A percentile compares a stretch with the other conserved stretches of the same genome.
phyloP scores from a whole-genome alignment of 306 rosid species.

The Dalbergia oliveri region DNA sequence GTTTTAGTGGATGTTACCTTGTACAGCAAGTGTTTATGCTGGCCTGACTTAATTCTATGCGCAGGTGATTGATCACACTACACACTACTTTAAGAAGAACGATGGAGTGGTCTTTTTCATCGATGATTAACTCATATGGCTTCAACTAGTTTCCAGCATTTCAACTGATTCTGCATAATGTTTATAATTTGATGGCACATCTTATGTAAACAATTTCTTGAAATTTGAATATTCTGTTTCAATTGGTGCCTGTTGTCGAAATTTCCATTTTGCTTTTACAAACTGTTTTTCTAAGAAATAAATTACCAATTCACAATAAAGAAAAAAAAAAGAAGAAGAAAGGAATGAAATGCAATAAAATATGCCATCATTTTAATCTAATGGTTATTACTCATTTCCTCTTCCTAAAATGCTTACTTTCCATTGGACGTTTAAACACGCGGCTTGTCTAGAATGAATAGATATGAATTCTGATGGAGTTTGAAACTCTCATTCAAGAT shows the following conservation, averaged over 20 bases:
- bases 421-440: neutral
- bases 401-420: too few species aligned
- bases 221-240: neutral
- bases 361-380: neutral
- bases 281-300: neutral
- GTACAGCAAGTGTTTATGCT: neutral
- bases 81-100: constrained; percentile 59
- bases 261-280: neutral
- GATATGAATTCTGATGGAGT: neutral
- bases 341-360: neutral
- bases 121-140: constrained; percentile 53
- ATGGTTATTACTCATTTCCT: neutral
- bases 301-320: neutral
- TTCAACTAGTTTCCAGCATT: constrained; percentile 25
- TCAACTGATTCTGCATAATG: constrained; percentile 10
- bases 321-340: too few species aligned
- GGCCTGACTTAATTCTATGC: neutral
- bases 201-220: constrained; percentile 7
- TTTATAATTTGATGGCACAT: neutral
- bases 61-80: constrained; percentile 77
- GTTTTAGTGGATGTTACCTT: constrained; percentile 29
- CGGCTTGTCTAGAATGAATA: neutral
- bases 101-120: constrained; percentile 63
- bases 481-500: neutral
- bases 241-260: neutral